These are phyloP conservation scores for Saccharum hybrid DNA, from an alignment of 202 grass and related monocot species.

Conservation along the genomic window DNA sequence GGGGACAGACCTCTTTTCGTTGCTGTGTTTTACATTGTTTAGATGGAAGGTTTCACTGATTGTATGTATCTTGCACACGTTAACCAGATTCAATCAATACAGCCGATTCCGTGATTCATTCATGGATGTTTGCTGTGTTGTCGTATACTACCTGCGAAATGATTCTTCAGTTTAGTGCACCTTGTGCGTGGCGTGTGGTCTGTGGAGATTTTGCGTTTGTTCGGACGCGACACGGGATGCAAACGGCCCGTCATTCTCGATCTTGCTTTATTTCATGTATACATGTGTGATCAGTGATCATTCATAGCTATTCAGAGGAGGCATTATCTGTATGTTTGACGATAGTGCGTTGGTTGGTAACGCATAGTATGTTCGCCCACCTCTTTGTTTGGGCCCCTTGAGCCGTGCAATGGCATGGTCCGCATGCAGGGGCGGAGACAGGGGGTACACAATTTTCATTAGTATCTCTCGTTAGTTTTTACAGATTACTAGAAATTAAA, in stretches of 20 bases:
- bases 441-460: too few relatives aligned
- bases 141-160: not conserved
- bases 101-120: conserved; percentile 32
- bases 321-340: not conserved
- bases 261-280: not conserved
- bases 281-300: not conserved
- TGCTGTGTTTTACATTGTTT: conserved; percentile 21
- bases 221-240: not conserved
- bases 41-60: conserved; percentile 10
- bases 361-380: not conserved
- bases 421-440: too few relatives aligned
- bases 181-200: not conserved
- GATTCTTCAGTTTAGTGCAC: not conserved
- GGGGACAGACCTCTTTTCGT: not conserved
- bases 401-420: not conserved
- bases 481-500: too few relatives aligned
- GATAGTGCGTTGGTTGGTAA: conserved; percentile 13
- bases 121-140: not conserved
- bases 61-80: conserved; percentile 18
- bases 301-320: not conserved
- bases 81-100: conserved; percentile 30
- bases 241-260: not conserved
- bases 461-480: too few relatives aligned
- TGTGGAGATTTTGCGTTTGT: not conserved
- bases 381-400: not conserved